Base-by-base conservation (phyloP, 2,329 filamentous ascomycete genomes). In the Cadophora luteo-olivacea region DNA sequence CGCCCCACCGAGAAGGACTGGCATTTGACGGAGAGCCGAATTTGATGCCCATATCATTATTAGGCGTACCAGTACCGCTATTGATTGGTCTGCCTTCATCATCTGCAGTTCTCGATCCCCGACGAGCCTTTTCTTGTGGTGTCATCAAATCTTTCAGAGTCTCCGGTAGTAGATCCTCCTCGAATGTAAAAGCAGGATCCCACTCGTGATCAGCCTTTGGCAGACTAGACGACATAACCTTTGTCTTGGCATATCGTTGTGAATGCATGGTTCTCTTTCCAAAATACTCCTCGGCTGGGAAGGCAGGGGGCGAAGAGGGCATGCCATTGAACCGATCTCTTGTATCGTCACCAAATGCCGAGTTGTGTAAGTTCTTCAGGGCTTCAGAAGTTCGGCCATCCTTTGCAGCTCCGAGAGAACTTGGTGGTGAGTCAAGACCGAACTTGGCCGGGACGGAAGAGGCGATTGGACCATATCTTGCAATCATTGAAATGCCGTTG, bases 401-500 rank as follows among this genome's bases (percentile, higher is more conserved):
- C 73, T 88, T 88, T 67, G 84, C 89, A 36, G 84, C 84, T 76
- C 84, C 86, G 51, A 93, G 85, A 0, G 93, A 94, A 1, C 91
- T 88, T 1, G 93, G 91, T 5, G 94, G 94, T 9, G 92, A 94
- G 64, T 97, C 94, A 73, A 97, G 84, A 16, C 92, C 92, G 75
- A 98, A 97, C 75, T 95, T 93, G 63, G 93, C 92, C 11, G 96
- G 96, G 12, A 98, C 92, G 0, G 95, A 98, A 0, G 94, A 93
- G 8, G 95, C 94, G 80, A 97, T 94, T 0, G 94, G 93, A 0
- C 92, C 96, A 78, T 94, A 94, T 69, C 93, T 89, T 22, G 95
- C 94, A 70, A 93, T 94, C 78, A 95, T 92, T 12, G 94, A 97
- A 64, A 97, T 92, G 61, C 94, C 95, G 77, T 97, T 96, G 75